Conservation (phyloP, 148 eudicot species). For the Fagopyrum homotropicum region DNA sequence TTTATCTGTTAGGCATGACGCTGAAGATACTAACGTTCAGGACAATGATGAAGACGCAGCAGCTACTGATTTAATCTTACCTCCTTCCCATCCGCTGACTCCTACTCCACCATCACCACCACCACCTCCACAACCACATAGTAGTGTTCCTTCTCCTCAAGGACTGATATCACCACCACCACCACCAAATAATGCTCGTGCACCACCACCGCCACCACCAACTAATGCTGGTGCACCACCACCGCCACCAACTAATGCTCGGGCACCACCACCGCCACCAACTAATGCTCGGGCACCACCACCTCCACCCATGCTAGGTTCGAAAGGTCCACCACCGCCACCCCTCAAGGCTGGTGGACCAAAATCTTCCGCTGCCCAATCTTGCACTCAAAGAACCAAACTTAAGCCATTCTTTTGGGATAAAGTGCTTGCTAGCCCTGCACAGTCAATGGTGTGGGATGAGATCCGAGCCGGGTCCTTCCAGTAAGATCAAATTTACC, state of each 20-base stretch:
- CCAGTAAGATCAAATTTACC: conserved; percentile 27
- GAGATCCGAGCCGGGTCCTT: conserved; percentile 46
- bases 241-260: conserved; percentile 14
- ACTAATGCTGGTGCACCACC: not conserved
- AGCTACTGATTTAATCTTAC: not conserved
- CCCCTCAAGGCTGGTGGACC: conserved; percentile 11
- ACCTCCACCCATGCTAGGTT: conserved; percentile 33
- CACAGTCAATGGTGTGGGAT: conserved; percentile 70
- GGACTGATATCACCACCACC: too few relatives aligned
- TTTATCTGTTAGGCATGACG: too few relatives aligned
- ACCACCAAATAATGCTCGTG: too few relatives aligned
- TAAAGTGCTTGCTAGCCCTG: conserved; percentile 48
- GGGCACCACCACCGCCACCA: conserved; percentile 35
- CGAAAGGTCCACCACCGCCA: conserved; percentile 24
- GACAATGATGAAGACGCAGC: not conserved
- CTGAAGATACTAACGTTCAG: not conserved
- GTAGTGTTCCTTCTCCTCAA: too few relatives aligned
- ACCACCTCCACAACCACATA: not conserved
- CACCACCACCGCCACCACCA: too few relatives aligned
- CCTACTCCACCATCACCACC: not conserved
- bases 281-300: not conserved
- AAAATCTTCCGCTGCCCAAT: not conserved
- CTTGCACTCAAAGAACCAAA: conserved; percentile 26
- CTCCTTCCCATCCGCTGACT: conserved; percentile 27
- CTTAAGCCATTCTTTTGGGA: conserved; percentile 73